These are phyloP conservation scores for Nakaseomyces sp. DNA, from an alignment of 1,139 yeast genomes.

Conservation along the genomic window DNA sequence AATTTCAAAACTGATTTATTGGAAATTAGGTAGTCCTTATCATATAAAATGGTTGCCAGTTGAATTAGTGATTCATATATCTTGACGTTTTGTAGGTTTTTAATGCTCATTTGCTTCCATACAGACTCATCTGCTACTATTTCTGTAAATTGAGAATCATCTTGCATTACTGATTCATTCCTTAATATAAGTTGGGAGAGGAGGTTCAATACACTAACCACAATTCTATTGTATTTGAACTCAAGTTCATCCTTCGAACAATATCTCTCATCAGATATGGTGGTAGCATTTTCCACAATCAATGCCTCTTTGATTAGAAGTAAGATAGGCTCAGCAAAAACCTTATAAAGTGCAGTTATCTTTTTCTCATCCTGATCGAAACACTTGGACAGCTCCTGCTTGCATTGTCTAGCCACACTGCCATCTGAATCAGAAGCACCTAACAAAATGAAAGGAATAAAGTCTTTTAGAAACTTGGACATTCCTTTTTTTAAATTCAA, in stretches of 20 bases:
- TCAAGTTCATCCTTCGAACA: slow-evolving; percentile 58
- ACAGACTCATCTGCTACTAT: slow-evolving; percentile 19
- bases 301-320: slow-evolving; percentile 47
- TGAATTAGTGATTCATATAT: slow-evolving; percentile 41
- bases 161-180: slow-evolving; percentile 14
- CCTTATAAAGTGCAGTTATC: slow-evolving; percentile 50
- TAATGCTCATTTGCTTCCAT: slow-evolving; percentile 36
- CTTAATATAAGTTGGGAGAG: slow-evolving; percentile 37
- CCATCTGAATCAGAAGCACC: slow-evolving; percentile 66
- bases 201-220: slow-evolving; percentile 45
- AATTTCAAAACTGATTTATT: slow-evolving; percentile 36
- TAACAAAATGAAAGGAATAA: slow-evolving; percentile 63
- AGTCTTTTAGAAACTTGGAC: slow-evolving; percentile 57
- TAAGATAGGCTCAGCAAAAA: slow-evolving; percentile 49
- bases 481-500: slow-evolving; percentile 47
- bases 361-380: slow-evolving; percentile 54
- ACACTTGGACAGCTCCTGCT: slow-evolving; percentile 39
- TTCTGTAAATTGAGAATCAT: slow-evolving; percentile 12
- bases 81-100: slow-evolving; percentile 34
- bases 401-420: slow-evolving; percentile 46
- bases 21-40: slow-evolving; percentile 17
- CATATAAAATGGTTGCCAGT: slow-evolving; percentile 30
- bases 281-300: slow-evolving; percentile 47
- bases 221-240: slow-evolving; percentile 56
- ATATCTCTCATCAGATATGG: slow-evolving; percentile 70